Conservation (phyloP, 2,329 filamentous ascomycete genomes). For the Neopestalotiopsis sp. region DNA sequence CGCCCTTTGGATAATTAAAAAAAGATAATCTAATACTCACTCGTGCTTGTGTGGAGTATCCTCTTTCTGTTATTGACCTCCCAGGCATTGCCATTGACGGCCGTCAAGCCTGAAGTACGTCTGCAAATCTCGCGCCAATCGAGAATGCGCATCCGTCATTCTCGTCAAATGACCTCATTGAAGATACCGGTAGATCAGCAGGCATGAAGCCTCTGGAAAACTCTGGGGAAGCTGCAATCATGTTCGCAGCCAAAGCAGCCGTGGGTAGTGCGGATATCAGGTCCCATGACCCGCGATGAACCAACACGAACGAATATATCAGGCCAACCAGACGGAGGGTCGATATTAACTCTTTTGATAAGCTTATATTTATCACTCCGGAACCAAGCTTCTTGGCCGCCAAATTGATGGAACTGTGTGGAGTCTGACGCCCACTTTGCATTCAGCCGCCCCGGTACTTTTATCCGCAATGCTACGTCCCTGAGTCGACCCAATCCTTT, state of each 20-base stretch:
- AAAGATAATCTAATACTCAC: too few species aligned
- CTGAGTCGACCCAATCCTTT: slow-evolving; percentile 1
- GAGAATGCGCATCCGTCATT: neutral
- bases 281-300: neutral
- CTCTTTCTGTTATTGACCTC: too few species aligned
- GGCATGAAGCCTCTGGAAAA: neutral
- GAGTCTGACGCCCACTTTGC: neutral
- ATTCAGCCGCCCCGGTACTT: slow-evolving; percentile 20
- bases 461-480: neutral
- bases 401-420: slow-evolving; percentile 8
- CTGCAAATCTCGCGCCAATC: neutral
- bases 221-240: neutral
- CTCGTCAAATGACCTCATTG: neutral
- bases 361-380: neutral
- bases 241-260: neutral
- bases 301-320: neutral
- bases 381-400: neutral
- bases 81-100: too few species aligned
- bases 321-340: neutral
- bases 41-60: too few species aligned
- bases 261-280: neutral
- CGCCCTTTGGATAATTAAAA: too few species aligned
- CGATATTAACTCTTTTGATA: slow-evolving; percentile 3
- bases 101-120: too few species aligned
- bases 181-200: neutral